phyloP scores from a whole-genome alignment of 164 flowering plant genomes.

The Stephania japonica region DNA sequence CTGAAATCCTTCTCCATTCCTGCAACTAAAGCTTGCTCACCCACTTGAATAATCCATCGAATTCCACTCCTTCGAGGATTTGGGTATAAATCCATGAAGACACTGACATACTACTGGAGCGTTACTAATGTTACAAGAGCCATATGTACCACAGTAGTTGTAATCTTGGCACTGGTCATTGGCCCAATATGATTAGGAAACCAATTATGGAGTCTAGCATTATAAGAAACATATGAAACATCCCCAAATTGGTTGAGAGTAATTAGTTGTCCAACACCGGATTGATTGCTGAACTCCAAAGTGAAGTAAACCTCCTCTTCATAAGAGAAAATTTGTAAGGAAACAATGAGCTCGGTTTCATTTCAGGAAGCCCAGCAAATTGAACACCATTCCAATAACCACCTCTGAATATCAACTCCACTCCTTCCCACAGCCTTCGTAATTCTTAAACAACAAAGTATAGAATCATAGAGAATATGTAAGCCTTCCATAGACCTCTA shows the following conservation, averaged over 20 bases:
- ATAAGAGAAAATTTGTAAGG: conserved; percentile 2
- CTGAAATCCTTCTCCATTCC: conserved; percentile 7
- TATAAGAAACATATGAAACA: conserved; percentile 3
- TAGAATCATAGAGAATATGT: neutral
- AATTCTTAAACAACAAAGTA: neutral
- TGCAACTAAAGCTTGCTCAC: conserved; percentile 6
- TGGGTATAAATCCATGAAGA: conserved; percentile 5
- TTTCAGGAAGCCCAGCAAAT: conserved; percentile 18
- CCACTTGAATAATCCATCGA: neutral
- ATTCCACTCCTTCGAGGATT: neutral
- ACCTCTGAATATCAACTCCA: neutral
- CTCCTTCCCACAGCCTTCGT: conserved; percentile 2
- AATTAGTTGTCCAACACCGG: conserved; percentile 9
- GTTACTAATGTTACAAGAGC: neutral
- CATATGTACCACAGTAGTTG: conserved; percentile 2
- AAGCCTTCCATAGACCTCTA: neutral
- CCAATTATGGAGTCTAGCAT: conserved; percentile 5
- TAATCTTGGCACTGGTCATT: conserved; percentile 15
- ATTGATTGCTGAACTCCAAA: neutral
- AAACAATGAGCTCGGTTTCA: conserved; percentile 7
- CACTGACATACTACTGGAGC: conserved; percentile 6
- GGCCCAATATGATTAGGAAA: neutral
- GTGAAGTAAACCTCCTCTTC: conserved; percentile 21
- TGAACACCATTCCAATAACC: conserved; percentile 33
- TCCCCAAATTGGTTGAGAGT: conserved; percentile 8